Evolutionary conservation across 2,329 filamentous ascomycete species (phyloP), one percentile per base, ranked within the genome.

Genomic region (Aspergillus sp.): DNA sequence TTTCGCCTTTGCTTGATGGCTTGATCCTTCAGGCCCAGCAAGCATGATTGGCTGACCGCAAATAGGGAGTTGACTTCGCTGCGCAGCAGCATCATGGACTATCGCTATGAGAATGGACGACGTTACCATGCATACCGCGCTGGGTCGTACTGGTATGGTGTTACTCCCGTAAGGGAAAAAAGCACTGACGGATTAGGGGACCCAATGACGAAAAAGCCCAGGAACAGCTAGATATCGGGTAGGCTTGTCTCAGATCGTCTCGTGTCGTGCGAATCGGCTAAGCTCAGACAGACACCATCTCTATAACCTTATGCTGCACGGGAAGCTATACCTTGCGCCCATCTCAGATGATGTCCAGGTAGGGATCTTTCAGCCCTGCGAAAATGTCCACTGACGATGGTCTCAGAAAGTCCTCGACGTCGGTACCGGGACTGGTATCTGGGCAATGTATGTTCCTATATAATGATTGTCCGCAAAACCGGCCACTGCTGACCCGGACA

Each of bases 211-310:
- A 64, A 27, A 53, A 51, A 19, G 63, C 63, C 2, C 61, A 63
- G 42, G 64, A 67, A 12, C 61, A 64, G 27, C 47, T 61, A 39
- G 60, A 66, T 42, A 55, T 81, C 17, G 56, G 52, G 58, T 60
- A 51, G 4, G 3, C 9, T 30, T 30, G 9, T 30, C 9, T 30
- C 24, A 8, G 24, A 9, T 8, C 8, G 24, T 8, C 24, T 27
- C 24, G 24, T 30, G 27, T 11, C 11, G 27, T 33, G 8, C 24
- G 13, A 2, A n/a, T 24, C 33, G 22, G 34, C 50, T 57, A 42
- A 42, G 47, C 17, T 22, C 22, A 17, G n/a, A 33, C 50, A 76
- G 77, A 9, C 74, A 77, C 58, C 70, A 76, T 64, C 68, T 80
- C 60, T 75, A 73, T 64, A 59, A 70, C 41, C 61, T 76, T 59